phyloP scores from a whole-genome alignment of 345 rosid species.

The Carallia brachiata region DNA sequence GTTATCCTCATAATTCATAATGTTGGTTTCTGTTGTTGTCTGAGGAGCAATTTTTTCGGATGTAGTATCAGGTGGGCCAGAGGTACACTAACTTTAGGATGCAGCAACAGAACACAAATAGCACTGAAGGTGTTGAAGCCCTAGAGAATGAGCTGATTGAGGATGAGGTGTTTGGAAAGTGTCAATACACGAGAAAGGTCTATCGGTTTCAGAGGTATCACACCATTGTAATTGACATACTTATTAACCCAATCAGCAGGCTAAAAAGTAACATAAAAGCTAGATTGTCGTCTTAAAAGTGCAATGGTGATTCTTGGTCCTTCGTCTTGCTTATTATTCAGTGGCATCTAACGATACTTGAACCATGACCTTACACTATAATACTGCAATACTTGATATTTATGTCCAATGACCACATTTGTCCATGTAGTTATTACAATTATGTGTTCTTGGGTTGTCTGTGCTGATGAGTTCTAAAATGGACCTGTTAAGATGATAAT shows the following conservation, averaged over 20 bases:
- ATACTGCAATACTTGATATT: not conserved
- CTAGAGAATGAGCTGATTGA: slow-evolving; percentile 47
- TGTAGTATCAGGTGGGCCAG: slow-evolving; percentile 71
- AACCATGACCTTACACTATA: not conserved
- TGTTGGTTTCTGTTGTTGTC: not conserved
- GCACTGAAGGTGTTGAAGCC: slow-evolving; percentile 60
- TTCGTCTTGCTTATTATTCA: not conserved
- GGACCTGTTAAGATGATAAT: not conserved
- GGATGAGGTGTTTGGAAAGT: slow-evolving; percentile 47
- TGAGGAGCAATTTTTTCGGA: slow-evolving; percentile 9
- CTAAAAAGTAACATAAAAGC: not conserved
- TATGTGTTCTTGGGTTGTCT: too few relatives aligned
- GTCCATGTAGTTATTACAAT: too few relatives aligned
- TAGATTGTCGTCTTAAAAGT: not conserved
- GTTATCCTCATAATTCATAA: not conserved
- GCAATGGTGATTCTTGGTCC: not conserved
- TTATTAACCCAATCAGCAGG: not conserved
- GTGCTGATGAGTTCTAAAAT: too few relatives aligned
- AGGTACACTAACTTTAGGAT: slow-evolving; percentile 62
- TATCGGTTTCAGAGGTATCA: slow-evolving; percentile 62
- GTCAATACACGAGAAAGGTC: slow-evolving; percentile 57
- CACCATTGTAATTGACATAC: not conserved
- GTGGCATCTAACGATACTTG: not conserved
- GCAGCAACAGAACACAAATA: slow-evolving; percentile 57
- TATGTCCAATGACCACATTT: not conserved